phyloP scores from a whole-genome alignment of 2,329 filamentous ascomycete species.

The Chalara sp. region DNA sequence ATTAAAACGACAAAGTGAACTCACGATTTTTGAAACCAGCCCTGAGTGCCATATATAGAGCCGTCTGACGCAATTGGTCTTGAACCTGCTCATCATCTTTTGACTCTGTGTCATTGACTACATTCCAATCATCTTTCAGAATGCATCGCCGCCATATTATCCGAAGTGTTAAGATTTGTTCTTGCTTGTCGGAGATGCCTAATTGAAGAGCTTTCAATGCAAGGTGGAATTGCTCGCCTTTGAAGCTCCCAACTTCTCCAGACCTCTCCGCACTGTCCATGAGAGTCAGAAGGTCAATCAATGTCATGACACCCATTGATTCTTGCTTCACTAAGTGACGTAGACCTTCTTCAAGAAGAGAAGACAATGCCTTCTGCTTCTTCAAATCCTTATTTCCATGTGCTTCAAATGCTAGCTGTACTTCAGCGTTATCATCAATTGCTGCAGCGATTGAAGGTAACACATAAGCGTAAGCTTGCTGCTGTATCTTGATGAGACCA shows the following conservation, averaged over 20 bases:
- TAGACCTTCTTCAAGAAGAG: constrained; percentile 66
- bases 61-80: constrained; percentile 55
- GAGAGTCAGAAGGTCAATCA: constrained; percentile 75
- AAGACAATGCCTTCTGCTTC: constrained; percentile 58
- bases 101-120: constrained; percentile 69
- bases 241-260: constrained; percentile 38
- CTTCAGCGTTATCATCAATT: constrained; percentile 72
- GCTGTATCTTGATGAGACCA: constrained; percentile 63
- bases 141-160: constrained; percentile 87
- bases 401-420: constrained; percentile 66
- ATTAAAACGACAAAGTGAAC: constrained; percentile 22
- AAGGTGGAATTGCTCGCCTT: constrained; percentile 58
- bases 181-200: constrained; percentile 48
- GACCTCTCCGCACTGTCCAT: constrained; percentile 41
- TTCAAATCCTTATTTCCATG: constrained; percentile 43
- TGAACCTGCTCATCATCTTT: constrained; percentile 65
- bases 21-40: constrained; percentile 60
- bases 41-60: constrained; percentile 60
- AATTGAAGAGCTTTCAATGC: constrained; percentile 36
- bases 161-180: constrained; percentile 46
- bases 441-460: constrained; percentile 60
- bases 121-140: constrained; percentile 77
- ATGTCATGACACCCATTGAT: constrained; percentile 56
- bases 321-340: constrained; percentile 64
- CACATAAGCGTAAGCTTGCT: constrained; percentile 67